A percentile compares a stretch with the other conserved stretches of the same genome.
These are phyloP conservation scores for Phylloboletellus chloephorus DNA, from an alignment of 1,284 basidiomycete genomes.

Conservation along the genomic window DNA sequence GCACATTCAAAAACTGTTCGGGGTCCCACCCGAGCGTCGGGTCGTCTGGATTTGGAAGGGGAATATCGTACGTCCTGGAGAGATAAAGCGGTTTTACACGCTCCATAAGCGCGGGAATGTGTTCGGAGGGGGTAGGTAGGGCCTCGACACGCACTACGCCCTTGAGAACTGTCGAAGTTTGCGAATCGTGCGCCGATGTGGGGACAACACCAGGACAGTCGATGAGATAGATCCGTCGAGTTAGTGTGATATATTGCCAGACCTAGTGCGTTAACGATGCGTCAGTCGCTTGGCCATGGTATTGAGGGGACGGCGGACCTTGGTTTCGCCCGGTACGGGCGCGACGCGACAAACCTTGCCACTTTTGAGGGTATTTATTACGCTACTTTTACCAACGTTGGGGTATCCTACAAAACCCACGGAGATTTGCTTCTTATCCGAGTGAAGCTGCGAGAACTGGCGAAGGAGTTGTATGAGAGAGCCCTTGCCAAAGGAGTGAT, in stretches of 20 bases:
- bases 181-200: slow-evolving; percentile 84
- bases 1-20: slow-evolving; percentile 77
- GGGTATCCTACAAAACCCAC: slow-evolving; percentile 98
- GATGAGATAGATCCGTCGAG: slow-evolving; percentile 95
- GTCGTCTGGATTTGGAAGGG: slow-evolving; percentile 54
- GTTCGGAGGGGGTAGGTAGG: slow-evolving; percentile 88
- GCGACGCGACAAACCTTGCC: slow-evolving; percentile 97
- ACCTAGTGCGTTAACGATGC: slow-evolving; percentile 47
- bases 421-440: slow-evolving; percentile 99
- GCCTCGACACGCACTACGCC: slow-evolving; percentile 97
- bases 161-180: slow-evolving; percentile 93
- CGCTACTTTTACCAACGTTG: slow-evolving; percentile 95
- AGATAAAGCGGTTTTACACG: slow-evolving; percentile 93
- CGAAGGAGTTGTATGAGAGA: slow-evolving; percentile 95
- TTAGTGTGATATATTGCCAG: slow-evolving; percentile 99
- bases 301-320: slow-evolving; percentile 44
- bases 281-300: slow-evolving; percentile 4
- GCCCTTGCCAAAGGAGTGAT: slow-evolving; percentile 98
- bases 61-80: slow-evolving; percentile 83
- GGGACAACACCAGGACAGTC: slow-evolving; percentile 99
- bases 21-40: slow-evolving; percentile 56
- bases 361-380: slow-evolving; percentile 99
- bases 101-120: slow-evolving; percentile 83
- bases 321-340: slow-evolving; percentile 97
- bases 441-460: slow-evolving; percentile 95